Evolutionary conservation across 2,329 filamentous ascomycete species (phyloP), one percentile per base, ranked within the genome.

Genomic region (Elsinoe arachidis): DNA sequence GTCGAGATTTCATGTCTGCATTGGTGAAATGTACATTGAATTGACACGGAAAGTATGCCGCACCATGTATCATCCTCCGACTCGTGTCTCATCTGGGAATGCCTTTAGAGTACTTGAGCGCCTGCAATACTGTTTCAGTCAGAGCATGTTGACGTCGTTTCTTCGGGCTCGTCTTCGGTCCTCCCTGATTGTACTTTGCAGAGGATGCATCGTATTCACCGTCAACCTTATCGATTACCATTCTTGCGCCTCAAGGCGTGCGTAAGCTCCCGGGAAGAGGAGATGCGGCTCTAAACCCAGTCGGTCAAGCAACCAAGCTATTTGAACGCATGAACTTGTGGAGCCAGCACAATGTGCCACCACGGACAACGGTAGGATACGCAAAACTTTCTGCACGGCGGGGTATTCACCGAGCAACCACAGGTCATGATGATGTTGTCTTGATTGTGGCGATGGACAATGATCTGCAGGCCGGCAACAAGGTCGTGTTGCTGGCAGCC

Each of bases 251-350:
- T 35, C 46, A 17, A 35, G 15, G 46, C 30, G 26, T 35, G 46
- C 46, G 46, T 51, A 51, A 51, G 46, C 46, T 51, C 11, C 17
- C 30, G 33, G 41, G 11, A 23, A 14, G 26, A 35, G 26, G 5
- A 15, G 26, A 14, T 53, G 49, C 49, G 33, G 49, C 49, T 53
- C 49, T 34, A 14, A n/a, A 37, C 12, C 10, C 12, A 52, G 49
- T 53, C 38, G 49, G 12, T 53, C 49, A 35, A 53, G 49, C 35
- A 39, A 53, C 34, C 26, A 46, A 11, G n/a, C 19, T 46, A 14
- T 17, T 9, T 23, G 19, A 12, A 43, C 39, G 26, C 21, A 23
- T 46, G 41, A 46, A 46, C 41, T 23, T 34, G 46, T 51, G 46
- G 46, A 35, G 14, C 46, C 26, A 51, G 26, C 46, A 34, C n/a